Evolutionary conservation across 768 basidiomycete genomes (phyloP).

Genomic region (Phlebiopsis gigantea): DNA sequence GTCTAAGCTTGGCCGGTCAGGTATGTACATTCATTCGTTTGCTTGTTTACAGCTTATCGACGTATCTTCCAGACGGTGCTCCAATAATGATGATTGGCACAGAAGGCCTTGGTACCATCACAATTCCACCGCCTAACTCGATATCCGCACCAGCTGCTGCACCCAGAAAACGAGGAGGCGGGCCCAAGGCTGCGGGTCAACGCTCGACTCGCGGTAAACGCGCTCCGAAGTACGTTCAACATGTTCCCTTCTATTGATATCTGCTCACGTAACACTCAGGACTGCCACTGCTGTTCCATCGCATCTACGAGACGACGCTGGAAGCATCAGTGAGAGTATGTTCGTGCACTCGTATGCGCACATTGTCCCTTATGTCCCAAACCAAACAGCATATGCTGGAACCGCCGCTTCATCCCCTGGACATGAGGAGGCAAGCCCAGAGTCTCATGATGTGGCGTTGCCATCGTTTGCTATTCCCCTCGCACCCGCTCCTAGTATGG

Average conservation of each 20-base stretch:
- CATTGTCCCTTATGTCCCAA: background rate
- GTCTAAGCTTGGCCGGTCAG: slow-evolving; percentile 7
- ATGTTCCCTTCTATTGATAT: background rate
- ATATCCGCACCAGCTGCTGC: slow-evolving; percentile 9
- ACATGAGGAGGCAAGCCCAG: slow-evolving; percentile 34
- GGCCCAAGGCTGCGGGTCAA: slow-evolving; percentile 22
- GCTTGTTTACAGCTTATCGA: slow-evolving; percentile 25
- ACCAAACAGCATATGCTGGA: slow-evolving; percentile 47
- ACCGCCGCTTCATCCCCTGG: slow-evolving; percentile 72
- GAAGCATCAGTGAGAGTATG: slow-evolving; percentile 59
- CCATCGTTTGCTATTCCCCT: slow-evolving; percentile 10
- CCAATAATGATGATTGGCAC: slow-evolving; percentile 7
- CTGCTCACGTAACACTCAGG: slow-evolving; percentile 10
- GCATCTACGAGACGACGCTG: slow-evolving; percentile 39
- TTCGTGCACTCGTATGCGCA: background rate
- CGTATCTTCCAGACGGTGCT: slow-evolving; percentile 13
- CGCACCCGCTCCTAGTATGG: slow-evolving; percentile 16
- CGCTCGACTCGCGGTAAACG: slow-evolving; percentile 25
- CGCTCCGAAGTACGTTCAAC: slow-evolving; percentile 23
- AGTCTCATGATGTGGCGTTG: slow-evolving; percentile 18
- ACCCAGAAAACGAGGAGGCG: slow-evolving; percentile 19
- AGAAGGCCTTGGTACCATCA: slow-evolving; percentile 14
- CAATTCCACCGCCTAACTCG: slow-evolving; percentile 8
- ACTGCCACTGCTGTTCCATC: slow-evolving; percentile 14
- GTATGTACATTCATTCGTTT: slow-evolving; percentile 29